Evolutionary conservation across 2,329 filamentous ascomycete genomes (phyloP).

Genomic region (Fusarium sp.): DNA sequence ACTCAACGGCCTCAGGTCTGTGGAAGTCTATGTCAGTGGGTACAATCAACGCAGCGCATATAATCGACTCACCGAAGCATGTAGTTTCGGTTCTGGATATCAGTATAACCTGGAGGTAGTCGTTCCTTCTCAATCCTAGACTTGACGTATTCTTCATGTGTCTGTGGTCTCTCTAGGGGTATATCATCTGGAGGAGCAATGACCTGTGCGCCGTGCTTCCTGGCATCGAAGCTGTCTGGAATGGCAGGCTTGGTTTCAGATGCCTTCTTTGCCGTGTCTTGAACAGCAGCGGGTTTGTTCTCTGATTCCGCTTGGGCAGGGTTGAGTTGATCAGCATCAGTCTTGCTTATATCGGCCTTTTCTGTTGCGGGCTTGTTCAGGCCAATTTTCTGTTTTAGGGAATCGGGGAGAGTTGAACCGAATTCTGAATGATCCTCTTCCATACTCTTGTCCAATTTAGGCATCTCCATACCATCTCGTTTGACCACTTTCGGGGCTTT

Average conservation of each 20-base stretch:
- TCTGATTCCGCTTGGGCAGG: slow-evolving; percentile 10
- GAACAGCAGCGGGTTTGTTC: slow-evolving; percentile 18
- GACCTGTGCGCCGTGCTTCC: slow-evolving; percentile 17
- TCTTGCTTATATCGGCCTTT: slow-evolving; percentile 7
- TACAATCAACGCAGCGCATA: slow-evolving; percentile 18
- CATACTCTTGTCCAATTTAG: slow-evolving; percentile 36
- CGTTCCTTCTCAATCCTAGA: slow-evolving; percentile 57
- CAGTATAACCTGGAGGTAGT: slow-evolving; percentile 64
- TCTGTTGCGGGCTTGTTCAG: slow-evolving; percentile 21
- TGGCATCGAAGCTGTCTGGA: slow-evolving; percentile 28
- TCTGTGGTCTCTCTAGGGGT: slow-evolving; percentile 53
- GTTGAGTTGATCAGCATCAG: not conserved
- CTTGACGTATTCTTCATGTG: slow-evolving; percentile 66
- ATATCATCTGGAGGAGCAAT: slow-evolving; percentile 2
- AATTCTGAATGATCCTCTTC: slow-evolving; percentile 40
- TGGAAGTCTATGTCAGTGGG: slow-evolving; percentile 17
- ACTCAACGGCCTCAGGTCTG: slow-evolving; percentile 88
- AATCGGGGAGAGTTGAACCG: slow-evolving; percentile 49
- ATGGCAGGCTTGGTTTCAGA: slow-evolving; percentile 7
- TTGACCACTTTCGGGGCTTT: slow-evolving; percentile 24
- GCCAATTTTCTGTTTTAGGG: slow-evolving; percentile 50
- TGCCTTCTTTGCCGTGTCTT: slow-evolving; percentile 11
- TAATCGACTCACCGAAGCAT: slow-evolving; percentile 67
- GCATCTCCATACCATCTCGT: slow-evolving; percentile 44
- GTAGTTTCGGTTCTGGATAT: slow-evolving; percentile 62